Evolutionary conservation across 495 filamentous ascomycete genomes (phyloP), one percentile per base, ranked within the genome.

Genomic region (Penicillium egyptiacum): DNA sequence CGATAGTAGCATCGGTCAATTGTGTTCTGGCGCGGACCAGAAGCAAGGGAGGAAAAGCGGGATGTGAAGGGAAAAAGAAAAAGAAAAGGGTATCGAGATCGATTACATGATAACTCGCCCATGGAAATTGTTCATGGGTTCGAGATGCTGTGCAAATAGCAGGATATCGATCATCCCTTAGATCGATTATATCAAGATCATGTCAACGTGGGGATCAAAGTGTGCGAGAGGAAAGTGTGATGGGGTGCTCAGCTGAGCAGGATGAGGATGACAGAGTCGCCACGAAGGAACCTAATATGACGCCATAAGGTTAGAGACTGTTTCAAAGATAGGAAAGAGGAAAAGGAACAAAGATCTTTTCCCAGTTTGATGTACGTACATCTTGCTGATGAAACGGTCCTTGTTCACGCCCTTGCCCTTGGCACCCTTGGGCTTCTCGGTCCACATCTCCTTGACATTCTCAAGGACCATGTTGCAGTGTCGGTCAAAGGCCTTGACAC

Each of bases 391-490:
- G 75, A 97, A 98, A 30, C 95, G 81, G 74, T 98, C 94, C 83
- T 97, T 97, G 76, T 98, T 98, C 37, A 96, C 89, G 31, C 90
- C 88, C 70, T 88, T 84, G 51, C 93, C 91, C 77, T 91, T 92
- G 77, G 89, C 88, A 25, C 91, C 91, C 60, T 89, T 84, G 35
- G 94, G 92, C 53, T 87, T 91, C 78, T 98, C 94, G 5, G 91
- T 96, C 94, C 94, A 98, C 92, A 98, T 98, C 80, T 98, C 94
- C 81, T 98, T 98, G 35, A 93, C 91, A 63, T 95, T 95, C 83
- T 96, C 92, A 33, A 96, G 76, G n/a, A 96, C 89, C 92, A 96
- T 95, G 76, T 96, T 96, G 79, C 90, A 92, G 78, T 98, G 95
- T 62, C 94, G 85, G 74, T 97, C 92, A 71, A 92, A 92, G 11